These are phyloP conservation scores for Nakataea oryzae DNA, from an alignment of 2,329 filamentous ascomycete genomes.

Conservation along the genomic window DNA sequence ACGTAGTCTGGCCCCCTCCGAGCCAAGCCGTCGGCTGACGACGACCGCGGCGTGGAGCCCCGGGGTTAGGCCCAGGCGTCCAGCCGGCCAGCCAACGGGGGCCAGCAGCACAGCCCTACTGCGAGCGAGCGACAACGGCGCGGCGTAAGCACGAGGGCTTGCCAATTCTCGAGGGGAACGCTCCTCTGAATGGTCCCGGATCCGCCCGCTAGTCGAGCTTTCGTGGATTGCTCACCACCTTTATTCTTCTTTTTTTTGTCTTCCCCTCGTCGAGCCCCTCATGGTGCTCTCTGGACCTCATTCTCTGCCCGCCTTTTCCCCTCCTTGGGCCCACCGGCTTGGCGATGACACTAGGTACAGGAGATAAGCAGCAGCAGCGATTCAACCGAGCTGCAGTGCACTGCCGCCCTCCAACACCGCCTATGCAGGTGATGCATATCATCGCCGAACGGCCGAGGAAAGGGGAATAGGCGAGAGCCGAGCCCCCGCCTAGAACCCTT, in stretches of 20 bases:
- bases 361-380: not conserved
- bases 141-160: not conserved
- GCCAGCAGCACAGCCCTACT: too few species aligned
- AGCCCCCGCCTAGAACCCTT: not conserved
- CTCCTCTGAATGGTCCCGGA: not conserved
- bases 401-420: too few species aligned
- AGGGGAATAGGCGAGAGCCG: not conserved
- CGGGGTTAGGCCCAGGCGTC: too few species aligned
- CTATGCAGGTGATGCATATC: not conserved
- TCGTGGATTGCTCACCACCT: not conserved
- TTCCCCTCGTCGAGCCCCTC: too few species aligned
- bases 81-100: not conserved
- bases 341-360: not conserved
- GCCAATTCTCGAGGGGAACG: not conserved
- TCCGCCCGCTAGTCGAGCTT: not conserved
- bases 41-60: too few species aligned
- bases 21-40: too few species aligned
- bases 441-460: not conserved
- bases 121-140: too few species aligned
- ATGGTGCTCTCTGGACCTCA: too few species aligned
- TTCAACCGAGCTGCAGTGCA: not conserved
- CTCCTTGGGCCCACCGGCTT: too few species aligned
- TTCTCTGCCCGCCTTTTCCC: too few species aligned
- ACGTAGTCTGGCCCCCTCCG: not conserved
- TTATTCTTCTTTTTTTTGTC: too few species aligned